Percentiles rank a stretch among this genome's conserved stretches.
phyloP scores from a whole-genome alignment of 2,329 filamentous ascomycete species.

The Diplocarpon rosae region DNA sequence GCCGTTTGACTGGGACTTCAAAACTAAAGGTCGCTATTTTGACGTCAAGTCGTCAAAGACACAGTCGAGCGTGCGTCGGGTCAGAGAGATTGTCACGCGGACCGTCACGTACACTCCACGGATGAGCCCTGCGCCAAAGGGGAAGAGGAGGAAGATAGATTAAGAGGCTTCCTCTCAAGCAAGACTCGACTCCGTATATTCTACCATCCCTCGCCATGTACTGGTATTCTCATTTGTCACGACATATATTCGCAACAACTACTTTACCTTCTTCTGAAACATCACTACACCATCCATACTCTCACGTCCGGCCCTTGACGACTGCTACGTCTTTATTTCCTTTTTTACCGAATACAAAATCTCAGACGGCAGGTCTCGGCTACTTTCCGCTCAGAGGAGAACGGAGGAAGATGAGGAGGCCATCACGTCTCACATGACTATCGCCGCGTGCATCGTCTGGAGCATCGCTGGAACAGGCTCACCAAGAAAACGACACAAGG shows the following conservation, averaged over 20 bases:
- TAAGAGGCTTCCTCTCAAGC: conserved; percentile 21
- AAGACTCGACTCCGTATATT: neutral
- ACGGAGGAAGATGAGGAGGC: conserved; percentile 13
- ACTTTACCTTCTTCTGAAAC: too few relatives aligned
- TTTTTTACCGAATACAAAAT: conserved; percentile 18
- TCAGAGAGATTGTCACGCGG: conserved; percentile 85
- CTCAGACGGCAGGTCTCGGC: conserved; percentile 14
- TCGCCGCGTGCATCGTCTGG: conserved; percentile 23
- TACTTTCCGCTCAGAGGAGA: neutral
- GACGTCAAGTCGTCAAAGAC: conserved; percentile 46
- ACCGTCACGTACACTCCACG: conserved; percentile 84
- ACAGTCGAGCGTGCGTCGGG: conserved; percentile 54
- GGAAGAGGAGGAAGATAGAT: conserved; percentile 74
- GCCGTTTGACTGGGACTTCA: conserved; percentile 69
- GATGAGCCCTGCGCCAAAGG: conserved; percentile 82
- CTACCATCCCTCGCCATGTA: neutral
- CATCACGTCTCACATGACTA: conserved; percentile 13
- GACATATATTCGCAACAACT: conserved; percentile 1
- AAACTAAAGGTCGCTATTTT: conserved; percentile 53
- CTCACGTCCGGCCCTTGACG: conserved; percentile 2
- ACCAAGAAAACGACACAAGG: conserved; percentile 8
- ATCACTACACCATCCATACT: neutral
- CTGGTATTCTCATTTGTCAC: neutral
- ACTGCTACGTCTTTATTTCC: conserved; percentile 7
- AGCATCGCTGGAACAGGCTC: too few relatives aligned